Evolutionary conservation across 805 yeast genomes (phyloP), one percentile per base, ranked within the genome.

Genomic region (Saccharomycopsis oosterbeekiorum): DNA sequence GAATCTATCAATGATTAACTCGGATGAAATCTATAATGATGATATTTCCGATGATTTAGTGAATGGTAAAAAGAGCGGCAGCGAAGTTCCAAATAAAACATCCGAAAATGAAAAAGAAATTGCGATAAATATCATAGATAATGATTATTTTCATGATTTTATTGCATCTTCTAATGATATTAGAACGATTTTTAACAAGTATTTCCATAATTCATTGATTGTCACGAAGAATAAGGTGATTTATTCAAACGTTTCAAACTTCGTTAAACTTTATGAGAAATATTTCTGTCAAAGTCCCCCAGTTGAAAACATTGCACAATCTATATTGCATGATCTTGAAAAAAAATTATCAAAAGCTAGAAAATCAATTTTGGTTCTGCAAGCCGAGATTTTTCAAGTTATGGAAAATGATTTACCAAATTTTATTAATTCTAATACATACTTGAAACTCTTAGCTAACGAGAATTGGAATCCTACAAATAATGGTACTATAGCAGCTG

Each of bases 381-480:
- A 90, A 67, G 70, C 76, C 15, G 77, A 78, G 10, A 78, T 84
- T 0, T 82, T 75, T 65, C 71, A 76, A 10, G 71, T 77, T 21
- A 76, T 91, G 77, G 73, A 74, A 8, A 72, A 75, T 0, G 85
- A 85, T 64, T 80, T 83, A 65, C 77, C 76, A n/a, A 80, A 76
- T 6, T 90, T 89, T 70, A 83, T 83, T 66, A 74, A 73, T 40
- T 85, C 92, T 0, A 83, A 79, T 54, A 67, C 77, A 0, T 86
- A 83, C 67, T 66, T 82, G 57, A 78, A 82, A 61, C 74, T 82
- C 64, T 67, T 86, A 12, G 8, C 75, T 78, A 12, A 78, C 74
- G 65, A 63, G 39, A 58, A 56, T 34, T 53, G 43, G 56, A 54
- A 54, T 37, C 56, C 41, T 26, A 17, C 15, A 34, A 54, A 36